Base-by-base conservation (phyloP, 345 rosid species). In the Acer saccharum region DNA sequence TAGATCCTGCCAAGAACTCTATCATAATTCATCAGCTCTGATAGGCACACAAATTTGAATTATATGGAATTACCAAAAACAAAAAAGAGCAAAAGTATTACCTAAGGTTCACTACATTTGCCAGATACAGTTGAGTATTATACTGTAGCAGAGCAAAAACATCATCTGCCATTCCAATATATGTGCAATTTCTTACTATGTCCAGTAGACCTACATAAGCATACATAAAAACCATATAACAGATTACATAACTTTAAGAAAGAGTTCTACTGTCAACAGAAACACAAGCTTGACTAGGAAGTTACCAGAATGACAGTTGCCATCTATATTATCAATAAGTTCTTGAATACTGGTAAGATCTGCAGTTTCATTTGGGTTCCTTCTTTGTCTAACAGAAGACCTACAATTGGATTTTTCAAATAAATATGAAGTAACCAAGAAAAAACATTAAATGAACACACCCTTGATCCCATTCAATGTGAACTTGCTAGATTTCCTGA, bases 161-260 rank as follows among this genome's bases (percentile, higher is more conserved):
- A 82, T 93, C 97, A 87, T 96, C 97, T 43, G 94, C 97, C 99
- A 96, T 94, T 81, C 99, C 99, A 83, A 96, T 87, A 87, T 89
- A 96, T 4, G 96, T 90, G 87, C 98, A 89, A 20, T 91, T 86
- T 73, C 88, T 88, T 25, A 92, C 86, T 75, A 89, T 85, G 66
- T 94, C 98, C 86, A 92, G 88, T 79, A 96, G 81, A 81, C 92
- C 99, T 95, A 75, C 72, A 78, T 48, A 79, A 78, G 52, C 55
- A 84, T 68, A 68, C 54, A 81, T 66, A 44, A 32, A 16, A 73
- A 44, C 39, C 39, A 9, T 57, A 25, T 55, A 10, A 57, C 32
- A 66, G 50, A 65, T 77, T 69, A 60, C 27, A 60, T 52, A 65
- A 39, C 62, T 66, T 17, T n/a, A 18, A 18, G 70, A 74, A 65